Percentiles rank a stretch among this genome's conserved stretches.
Conservation (phyloP, 495 filamentous ascomycete genomes). For the Penicillium nucicola region DNA sequence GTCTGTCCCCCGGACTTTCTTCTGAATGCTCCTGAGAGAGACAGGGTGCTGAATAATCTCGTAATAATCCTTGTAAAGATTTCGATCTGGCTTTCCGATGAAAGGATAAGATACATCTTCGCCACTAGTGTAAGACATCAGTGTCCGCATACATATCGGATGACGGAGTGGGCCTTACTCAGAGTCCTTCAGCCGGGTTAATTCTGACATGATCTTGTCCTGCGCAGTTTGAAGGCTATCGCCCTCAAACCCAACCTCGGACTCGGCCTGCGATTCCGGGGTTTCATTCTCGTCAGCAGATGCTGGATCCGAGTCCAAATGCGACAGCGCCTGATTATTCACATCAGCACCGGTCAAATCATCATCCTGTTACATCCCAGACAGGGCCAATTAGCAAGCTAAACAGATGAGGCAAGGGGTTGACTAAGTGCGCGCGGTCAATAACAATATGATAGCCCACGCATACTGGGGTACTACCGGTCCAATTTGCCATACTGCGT, state of each 20-base stretch:
- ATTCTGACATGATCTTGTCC: slow-evolving; percentile 68
- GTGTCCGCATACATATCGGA: neutral
- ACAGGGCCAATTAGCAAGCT: neutral
- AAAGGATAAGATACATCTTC: slow-evolving; percentile 29
- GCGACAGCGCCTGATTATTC: slow-evolving; percentile 29
- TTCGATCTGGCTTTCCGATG: slow-evolving; percentile 32
- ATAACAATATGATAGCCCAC: neutral
- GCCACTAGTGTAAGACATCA: slow-evolving; percentile 20
- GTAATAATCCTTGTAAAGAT: slow-evolving; percentile 62
- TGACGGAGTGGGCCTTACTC: slow-evolving; percentile 40
- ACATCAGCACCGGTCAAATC: slow-evolving; percentile 22
- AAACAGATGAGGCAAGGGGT: neutral
- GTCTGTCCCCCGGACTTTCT: slow-evolving; percentile 64
- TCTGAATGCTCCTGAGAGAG: slow-evolving; percentile 67
- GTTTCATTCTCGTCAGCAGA: slow-evolving; percentile 10
- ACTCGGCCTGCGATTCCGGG: slow-evolving; percentile 39
- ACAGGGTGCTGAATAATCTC: slow-evolving; percentile 69
- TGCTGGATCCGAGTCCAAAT: slow-evolving; percentile 32
- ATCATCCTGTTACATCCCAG: slow-evolving; percentile 15
- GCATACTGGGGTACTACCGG: neutral
- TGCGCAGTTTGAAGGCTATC: slow-evolving; percentile 76
- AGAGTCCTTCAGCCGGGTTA: slow-evolving; percentile 61
- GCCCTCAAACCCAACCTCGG: slow-evolving; percentile 54
- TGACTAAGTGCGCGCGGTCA: no score
- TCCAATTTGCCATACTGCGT: neutral